Percentiles rank a stretch among this genome's conserved stretches.
Conservation (phyloP, 1,139 yeast genomes). For the Candida sp. region DNA sequence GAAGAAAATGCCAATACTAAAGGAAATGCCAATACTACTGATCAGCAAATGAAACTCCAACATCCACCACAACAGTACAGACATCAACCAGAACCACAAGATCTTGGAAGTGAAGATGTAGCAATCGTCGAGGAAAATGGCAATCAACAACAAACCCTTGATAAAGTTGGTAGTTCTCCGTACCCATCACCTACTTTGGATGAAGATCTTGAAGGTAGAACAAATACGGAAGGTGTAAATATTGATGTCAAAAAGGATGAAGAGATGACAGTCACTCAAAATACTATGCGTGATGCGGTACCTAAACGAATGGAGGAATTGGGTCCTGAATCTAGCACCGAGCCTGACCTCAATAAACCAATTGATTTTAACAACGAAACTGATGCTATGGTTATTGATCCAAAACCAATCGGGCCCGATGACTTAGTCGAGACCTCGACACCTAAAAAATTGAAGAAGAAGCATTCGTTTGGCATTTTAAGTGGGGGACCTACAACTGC, state of each 20-base stretch:
- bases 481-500: conserved; percentile 8
- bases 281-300: background rate
- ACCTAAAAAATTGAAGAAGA: conserved; percentile 12
- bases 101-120: background rate
- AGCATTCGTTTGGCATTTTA: conserved; percentile 23
- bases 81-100: background rate
- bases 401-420: background rate
- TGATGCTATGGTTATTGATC: background rate
- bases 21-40: background rate
- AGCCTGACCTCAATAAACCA: background rate
- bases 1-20: too few species aligned
- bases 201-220: background rate
- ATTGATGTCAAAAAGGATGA: background rate
- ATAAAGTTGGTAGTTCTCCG: background rate
- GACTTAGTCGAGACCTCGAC: conserved; percentile 1
- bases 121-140: background rate
- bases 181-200: background rate
- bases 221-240: background rate
- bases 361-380: background rate
- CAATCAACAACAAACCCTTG: background rate
- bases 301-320: background rate
- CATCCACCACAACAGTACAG: background rate
- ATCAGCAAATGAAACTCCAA: background rate
- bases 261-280: background rate
- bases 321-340: background rate